phyloP scores from a whole-genome alignment of 2,329 filamentous ascomycete genomes.

The Talaromyces sp. region DNA sequence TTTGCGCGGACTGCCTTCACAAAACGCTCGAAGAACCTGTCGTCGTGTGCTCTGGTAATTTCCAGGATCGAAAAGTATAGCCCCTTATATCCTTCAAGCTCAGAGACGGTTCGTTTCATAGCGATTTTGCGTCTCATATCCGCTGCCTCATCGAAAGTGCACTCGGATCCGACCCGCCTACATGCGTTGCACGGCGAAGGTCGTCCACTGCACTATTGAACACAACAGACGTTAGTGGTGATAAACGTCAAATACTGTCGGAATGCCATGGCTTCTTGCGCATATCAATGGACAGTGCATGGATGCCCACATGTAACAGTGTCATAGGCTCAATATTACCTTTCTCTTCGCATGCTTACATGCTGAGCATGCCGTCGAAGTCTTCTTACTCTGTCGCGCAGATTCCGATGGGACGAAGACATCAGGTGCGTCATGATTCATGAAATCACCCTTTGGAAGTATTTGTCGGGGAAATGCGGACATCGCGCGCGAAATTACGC shows the following conservation, averaged over 20 bases:
- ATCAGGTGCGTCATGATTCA: background rate
- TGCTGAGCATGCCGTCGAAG: constrained; percentile 34
- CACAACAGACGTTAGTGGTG: background rate
- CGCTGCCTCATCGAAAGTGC: constrained; percentile 35
- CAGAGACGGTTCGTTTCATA: constrained; percentile 34
- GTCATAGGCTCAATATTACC: constrained; percentile 20
- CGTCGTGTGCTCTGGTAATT: constrained; percentile 26
- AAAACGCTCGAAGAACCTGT: constrained; percentile 23
- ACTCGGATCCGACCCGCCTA: constrained; percentile 27
- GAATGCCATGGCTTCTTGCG: background rate
- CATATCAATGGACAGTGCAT: background rate
- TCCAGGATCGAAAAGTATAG: constrained; percentile 31
- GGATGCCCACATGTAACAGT: background rate
- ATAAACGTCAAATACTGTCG: background rate
- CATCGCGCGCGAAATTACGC: background rate
- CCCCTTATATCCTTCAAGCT: constrained; percentile 34
- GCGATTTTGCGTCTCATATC: constrained; percentile 38
- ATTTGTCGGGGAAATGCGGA: background rate
- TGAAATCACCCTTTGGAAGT: background rate
- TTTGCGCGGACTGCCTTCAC: constrained; percentile 29
- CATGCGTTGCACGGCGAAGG: constrained; percentile 37
- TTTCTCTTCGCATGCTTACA: constrained; percentile 39
- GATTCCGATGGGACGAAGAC: constrained; percentile 18
- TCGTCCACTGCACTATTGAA: constrained; percentile 33
- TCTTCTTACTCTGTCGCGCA: constrained; percentile 31